Evolutionary conservation across 106 monocot species (phyloP).

Genomic region (Phalaenopsis equestris): DNA sequence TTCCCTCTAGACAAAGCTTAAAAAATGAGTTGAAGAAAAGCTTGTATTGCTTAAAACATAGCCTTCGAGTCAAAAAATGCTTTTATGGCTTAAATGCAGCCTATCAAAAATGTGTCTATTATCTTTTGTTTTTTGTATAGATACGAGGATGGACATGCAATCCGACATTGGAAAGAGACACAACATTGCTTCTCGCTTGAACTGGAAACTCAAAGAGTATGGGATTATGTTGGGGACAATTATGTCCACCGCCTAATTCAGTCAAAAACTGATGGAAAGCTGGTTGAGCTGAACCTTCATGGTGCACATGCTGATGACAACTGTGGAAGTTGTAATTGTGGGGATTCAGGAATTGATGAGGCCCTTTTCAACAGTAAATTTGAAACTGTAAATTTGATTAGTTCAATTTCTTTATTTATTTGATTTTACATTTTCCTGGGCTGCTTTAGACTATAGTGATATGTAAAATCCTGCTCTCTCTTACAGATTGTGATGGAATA

Average conservation of each 20-base stretch:
- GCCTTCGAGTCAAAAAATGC: too few species aligned
- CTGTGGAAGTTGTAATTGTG: conserved; percentile 42
- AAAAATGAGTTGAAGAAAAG: not conserved
- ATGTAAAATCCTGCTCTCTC: conserved; percentile 1
- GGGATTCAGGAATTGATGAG: conserved; percentile 51
- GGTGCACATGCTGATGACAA: conserved; percentile 30
- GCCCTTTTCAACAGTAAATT: conserved; percentile 78
- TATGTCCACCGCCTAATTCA: conserved; percentile 94
- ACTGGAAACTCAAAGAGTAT: conserved; percentile 79
- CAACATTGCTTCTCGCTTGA: conserved; percentile 95
- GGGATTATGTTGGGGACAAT: conserved; percentile 96
- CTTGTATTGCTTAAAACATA: not conserved
- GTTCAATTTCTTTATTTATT: not conserved
- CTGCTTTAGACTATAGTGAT: not conserved
- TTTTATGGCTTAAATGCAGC: not conserved
- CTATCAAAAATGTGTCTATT: not conserved
- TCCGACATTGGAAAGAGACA: conserved; percentile 89
- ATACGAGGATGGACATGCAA: conserved; percentile 85
- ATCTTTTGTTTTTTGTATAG: conserved; percentile 18
- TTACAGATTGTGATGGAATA: conserved; percentile 78
- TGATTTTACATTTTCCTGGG: not conserved
- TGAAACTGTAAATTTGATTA: conserved; percentile 53
- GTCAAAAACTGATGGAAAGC: conserved; percentile 90
- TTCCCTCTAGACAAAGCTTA: not conserved
- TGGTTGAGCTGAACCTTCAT: conserved; percentile 78